Evolutionary conservation across 1,139 yeast species (phyloP), one percentile per base, ranked within the genome.

Genomic region (Suhomyces bolitotheri): DNA sequence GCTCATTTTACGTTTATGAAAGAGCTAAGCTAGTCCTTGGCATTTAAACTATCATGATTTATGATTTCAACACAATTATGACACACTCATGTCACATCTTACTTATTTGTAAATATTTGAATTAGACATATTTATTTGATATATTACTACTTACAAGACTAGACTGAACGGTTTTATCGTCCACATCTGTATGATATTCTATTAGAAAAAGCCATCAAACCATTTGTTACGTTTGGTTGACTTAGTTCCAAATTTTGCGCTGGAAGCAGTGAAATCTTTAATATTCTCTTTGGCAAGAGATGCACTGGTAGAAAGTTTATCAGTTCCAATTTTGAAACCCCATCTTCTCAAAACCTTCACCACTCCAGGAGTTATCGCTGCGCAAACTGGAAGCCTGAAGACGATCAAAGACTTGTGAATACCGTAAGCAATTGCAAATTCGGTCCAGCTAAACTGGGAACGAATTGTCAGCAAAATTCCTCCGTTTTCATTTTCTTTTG

Each of bases 1-100:
- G 97, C 60, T 84, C 96, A 11, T 92, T 90, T 60, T 90, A 80
- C 58, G 96, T 90, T 22, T 92, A 92, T 61, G 98, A 92, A 62
- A 73, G 97, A 44, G 73, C 82, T 62, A 92, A 92, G 64, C 64
- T 69, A 46, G 56, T 71, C 30, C 63, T 88, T 43, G 86, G 86
- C 27, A 83, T 85, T 15, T 45, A 20, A 28, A n/a, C 9, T 24
- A 22, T 13, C 31, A 33, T 19, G 36, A 33, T 24, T 33, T 27
- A 33, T 33, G 36, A 33, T 23, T 22, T 16, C 9, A 21, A 29
- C n/a, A 34, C 17, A n/a, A 16, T 25, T 28, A 29, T 33, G 29
- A 25, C 25, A 16, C 12, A 23, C 26, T 20, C 20, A 6, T 12
- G 7, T 27, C 31, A 27, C 4, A 27, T 22, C 35, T 16, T 16